phyloP scores from a whole-genome alignment of 23 red algal genomes.

The Pyropia haitanensis region DNA sequence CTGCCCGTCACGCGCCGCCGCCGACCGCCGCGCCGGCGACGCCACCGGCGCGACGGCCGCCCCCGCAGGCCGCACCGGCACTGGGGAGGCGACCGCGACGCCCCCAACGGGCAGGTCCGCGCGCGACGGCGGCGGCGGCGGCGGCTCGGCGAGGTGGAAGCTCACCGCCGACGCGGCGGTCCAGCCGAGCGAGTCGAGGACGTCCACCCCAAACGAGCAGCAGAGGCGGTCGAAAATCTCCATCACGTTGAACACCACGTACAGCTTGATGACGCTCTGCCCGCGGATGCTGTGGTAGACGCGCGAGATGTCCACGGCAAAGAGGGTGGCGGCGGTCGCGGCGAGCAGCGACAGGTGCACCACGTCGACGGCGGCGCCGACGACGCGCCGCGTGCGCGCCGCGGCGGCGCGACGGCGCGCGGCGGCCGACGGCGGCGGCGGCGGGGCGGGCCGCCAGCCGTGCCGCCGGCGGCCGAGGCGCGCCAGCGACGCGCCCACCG shows the following conservation, averaged over 20 bases:
- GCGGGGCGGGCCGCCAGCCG: no score
- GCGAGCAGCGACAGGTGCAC: slow-evolving; percentile 29
- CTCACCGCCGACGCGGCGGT: slow-evolving; percentile 39
- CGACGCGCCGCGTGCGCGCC: background rate
- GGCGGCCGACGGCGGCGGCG: no score
- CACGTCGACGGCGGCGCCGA: slow-evolving; percentile 4
- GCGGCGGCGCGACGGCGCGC: background rate
- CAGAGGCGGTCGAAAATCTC: slow-evolving; percentile 85
- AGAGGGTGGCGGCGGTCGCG: slow-evolving; percentile 15
- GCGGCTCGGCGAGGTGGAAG: slow-evolving; percentile 9
- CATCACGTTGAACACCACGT: slow-evolving; percentile 91
- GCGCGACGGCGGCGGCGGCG: no score
- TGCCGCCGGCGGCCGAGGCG: no score
- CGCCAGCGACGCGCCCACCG: no score
- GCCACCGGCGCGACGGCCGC: background rate
- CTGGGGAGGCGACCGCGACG: background rate
- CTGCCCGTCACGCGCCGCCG: no score
- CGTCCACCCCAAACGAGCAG: slow-evolving; percentile 65
- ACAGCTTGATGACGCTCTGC: slow-evolving; percentile 81
- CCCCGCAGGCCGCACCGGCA: slow-evolving; percentile 3
- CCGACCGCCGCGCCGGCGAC: no score
- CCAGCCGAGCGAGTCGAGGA: slow-evolving; percentile 73
- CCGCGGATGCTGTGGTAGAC: slow-evolving; percentile 90
- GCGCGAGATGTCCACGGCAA: slow-evolving; percentile 45
- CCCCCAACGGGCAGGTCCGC: no score